Base-by-base conservation (phyloP, 192 early-diverging fungal genomes). In the Coemansia sp. region DNA sequence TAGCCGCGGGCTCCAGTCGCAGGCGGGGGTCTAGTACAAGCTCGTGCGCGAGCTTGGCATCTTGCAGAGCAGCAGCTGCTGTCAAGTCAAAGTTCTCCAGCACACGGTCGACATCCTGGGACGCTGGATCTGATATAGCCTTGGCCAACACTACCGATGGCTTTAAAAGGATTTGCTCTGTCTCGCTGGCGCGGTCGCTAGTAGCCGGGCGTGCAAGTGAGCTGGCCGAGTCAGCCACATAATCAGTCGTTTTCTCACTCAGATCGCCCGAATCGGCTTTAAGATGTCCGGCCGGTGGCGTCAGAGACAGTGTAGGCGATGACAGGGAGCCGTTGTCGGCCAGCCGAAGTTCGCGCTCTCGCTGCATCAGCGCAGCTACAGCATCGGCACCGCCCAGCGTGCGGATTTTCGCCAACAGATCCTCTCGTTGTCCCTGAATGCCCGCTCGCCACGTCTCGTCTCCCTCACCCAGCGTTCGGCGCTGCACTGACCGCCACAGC, bases 401-500 rank as follows among this genome's bases (percentile, higher is more conserved):
- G 10, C 58, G 65, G 10, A 81, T 71, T 32, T 68, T 67, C 3
- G 14, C 45, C 10, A 81, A 29, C 51, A 81, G 25, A 25, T 71
- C 65, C 2, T 57, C 49, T 25, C 69, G 62, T 29, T 81, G 78
- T 29, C 42, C 41, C 40, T 68, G 64, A 14, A 81, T 81, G 0
- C 73, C 69, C 32, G 62, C 46, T 22, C 69, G 60, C 78, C 78
- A 81, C 2, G 12, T 46, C 32, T 75, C 73, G 51, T 81, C 78
- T 8, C 78, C 78, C 57, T 71, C 63, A 58, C 78, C 78, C 22
- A 58, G 40, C 0, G 78, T 75, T 24, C 62, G 40, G 12, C 67
- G 64, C 69, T 81, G 78, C 19, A 81, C 78, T 17, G 78, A 68
- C 56, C 75, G 78, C 78, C 78, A 75, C 29, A 81, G 59, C 24